These are phyloP conservation scores for Leccinum uliginosum DNA, from an alignment of 768 basidiomycete genomes.

Conservation along the genomic window DNA sequence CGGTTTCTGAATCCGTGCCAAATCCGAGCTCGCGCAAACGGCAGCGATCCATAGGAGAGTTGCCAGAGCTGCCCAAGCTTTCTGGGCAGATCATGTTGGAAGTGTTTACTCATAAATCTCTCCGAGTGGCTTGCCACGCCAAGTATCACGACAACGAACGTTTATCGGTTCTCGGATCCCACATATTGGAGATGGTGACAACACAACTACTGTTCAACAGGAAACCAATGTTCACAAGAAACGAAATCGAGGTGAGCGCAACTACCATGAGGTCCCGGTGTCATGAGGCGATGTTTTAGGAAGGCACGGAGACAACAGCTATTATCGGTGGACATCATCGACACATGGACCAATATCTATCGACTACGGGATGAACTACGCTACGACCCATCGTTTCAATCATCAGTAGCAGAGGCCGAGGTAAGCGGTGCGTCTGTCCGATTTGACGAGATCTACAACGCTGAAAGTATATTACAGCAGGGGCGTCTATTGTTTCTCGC, in stretches of 20 bases:
- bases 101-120: slow-evolving; percentile 66
- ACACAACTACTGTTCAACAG: slow-evolving; percentile 45
- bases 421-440: slow-evolving; percentile 30
- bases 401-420: slow-evolving; percentile 30
- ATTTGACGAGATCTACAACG: slow-evolving; percentile 9
- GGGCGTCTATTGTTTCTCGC: slow-evolving; percentile 55
- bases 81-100: slow-evolving; percentile 55
- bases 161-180: slow-evolving; percentile 46
- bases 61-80: slow-evolving; percentile 47
- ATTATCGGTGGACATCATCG: slow-evolving; percentile 31
- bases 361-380: slow-evolving; percentile 32
- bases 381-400: slow-evolving; percentile 28
- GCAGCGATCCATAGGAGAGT: slow-evolving; percentile 30
- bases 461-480: slow-evolving; percentile 40
- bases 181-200: slow-evolving; percentile 44
- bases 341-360: slow-evolving; percentile 37
- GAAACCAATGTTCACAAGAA: slow-evolving; percentile 45
- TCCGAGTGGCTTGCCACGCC: slow-evolving; percentile 41
- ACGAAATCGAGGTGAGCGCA: slow-evolving; percentile 49
- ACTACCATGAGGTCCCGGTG: slow-evolving; percentile 8
- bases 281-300: slow-evolving; percentile 22
- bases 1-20: slow-evolving; percentile 21
- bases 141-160: slow-evolving; percentile 56
- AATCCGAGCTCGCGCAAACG: slow-evolving; percentile 35
- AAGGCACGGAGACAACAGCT: slow-evolving; percentile 25